phyloP scores from a whole-genome alignment of 164 flowering plant species.

The Dillenia suffruticosa region DNA sequence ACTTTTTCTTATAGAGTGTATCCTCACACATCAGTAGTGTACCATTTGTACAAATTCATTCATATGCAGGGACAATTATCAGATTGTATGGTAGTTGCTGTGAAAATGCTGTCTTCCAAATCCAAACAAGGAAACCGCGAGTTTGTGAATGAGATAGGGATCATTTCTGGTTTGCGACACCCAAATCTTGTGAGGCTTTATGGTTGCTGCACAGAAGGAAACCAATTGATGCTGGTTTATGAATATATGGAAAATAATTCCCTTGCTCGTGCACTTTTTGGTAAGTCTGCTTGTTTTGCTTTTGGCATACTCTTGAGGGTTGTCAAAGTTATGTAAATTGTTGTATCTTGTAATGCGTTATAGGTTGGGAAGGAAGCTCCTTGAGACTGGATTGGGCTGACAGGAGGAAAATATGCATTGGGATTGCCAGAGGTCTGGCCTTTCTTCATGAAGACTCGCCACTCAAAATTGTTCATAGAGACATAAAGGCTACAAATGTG shows the following conservation, averaged over 20 bases:
- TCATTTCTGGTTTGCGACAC: conserved; percentile 8
- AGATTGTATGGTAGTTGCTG: background rate
- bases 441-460: conserved; percentile 41
- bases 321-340: too few relatives aligned
- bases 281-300: background rate
- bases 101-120: background rate
- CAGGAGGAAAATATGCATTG: conserved; percentile 26
- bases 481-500: conserved; percentile 40
- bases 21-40: background rate
- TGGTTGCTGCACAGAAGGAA: conserved; percentile 14
- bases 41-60: background rate
- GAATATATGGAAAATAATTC: conserved; percentile 13
- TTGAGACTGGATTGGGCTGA: conserved; percentile 29
- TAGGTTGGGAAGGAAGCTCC: conserved; percentile 20
- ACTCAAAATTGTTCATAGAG: conserved; percentile 42
- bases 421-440: conserved; percentile 32
- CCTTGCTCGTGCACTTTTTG: conserved; percentile 14
- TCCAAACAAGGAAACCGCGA: conserved; percentile 17
- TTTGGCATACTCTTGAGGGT: too few relatives aligned
- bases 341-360: background rate
- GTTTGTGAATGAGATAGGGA: conserved; percentile 13
- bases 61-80: conserved; percentile 4
- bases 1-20: too few relatives aligned
- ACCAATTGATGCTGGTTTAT: conserved; percentile 9
- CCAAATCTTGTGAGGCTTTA: conserved; percentile 10